These are phyloP conservation scores for Poa pratensis DNA, from an alignment of 176 grass and related monocot genomes.

Conservation along the genomic window DNA sequence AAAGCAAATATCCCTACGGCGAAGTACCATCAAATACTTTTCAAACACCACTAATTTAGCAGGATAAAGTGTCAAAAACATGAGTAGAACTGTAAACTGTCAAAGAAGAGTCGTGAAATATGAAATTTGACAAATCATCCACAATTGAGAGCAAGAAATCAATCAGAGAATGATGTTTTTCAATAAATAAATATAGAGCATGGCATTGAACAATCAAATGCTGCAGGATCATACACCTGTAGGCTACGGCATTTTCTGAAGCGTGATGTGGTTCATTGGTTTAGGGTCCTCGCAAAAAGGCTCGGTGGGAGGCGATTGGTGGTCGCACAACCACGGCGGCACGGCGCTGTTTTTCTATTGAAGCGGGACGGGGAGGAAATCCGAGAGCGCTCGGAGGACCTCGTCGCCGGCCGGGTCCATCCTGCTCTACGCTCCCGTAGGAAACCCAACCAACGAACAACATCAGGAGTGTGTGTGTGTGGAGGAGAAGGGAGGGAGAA, in stretches of 20 bases:
- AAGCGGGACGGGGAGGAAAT: not conserved
- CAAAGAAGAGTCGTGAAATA: not conserved
- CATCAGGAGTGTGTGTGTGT: not conserved
- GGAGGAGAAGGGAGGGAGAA: not conserved
- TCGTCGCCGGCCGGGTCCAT: not conserved
- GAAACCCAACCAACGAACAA: not conserved
- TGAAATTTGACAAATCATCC: constrained; percentile 3
- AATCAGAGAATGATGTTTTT: too few relatives aligned
- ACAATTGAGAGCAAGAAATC: not conserved
- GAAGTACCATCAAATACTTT: not conserved
- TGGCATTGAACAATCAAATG: too few relatives aligned
- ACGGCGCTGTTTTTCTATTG: not conserved
- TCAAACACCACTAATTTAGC: not conserved
- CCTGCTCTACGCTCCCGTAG: not conserved
- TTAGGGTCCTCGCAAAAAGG: too few relatives aligned
- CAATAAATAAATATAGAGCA: too few relatives aligned
- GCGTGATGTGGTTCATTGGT: too few relatives aligned
- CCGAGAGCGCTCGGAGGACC: not conserved
- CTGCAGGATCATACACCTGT: too few relatives aligned
- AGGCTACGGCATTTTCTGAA: too few relatives aligned
- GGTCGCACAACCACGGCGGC: not conserved
- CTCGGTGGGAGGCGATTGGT: not conserved
- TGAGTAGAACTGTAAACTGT: not conserved
- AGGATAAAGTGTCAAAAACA: not conserved
- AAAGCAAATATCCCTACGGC: not conserved